Percentiles rank a stretch among this genome's conserved stretches.
Conservation (phyloP, 805 yeast genomes). For the Saccharomycopsis fermentans region DNA sequence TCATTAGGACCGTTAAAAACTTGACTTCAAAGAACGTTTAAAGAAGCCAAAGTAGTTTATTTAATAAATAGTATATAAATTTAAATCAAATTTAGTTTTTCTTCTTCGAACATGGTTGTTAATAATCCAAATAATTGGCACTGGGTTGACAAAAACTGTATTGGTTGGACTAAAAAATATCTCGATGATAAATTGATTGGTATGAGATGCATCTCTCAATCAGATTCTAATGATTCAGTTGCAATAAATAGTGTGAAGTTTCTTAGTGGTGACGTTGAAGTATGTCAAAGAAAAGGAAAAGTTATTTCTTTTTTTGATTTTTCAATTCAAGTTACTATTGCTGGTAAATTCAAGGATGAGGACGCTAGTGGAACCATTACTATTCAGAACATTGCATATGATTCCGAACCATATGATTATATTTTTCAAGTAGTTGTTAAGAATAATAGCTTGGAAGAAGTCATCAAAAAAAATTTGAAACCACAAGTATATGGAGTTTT, state of each 20-base stretch:
- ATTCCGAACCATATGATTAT: slow-evolving; percentile 73
- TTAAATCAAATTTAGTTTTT: too few species aligned
- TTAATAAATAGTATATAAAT: too few species aligned
- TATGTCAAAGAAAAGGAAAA: slow-evolving; percentile 93
- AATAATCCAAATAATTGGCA: slow-evolving; percentile 99
- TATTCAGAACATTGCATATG: slow-evolving; percentile 91
- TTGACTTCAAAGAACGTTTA: too few species aligned
- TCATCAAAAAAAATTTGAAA: slow-evolving; percentile 44
- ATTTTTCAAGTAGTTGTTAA: slow-evolving; percentile 71
- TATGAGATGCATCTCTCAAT: slow-evolving; percentile 21
- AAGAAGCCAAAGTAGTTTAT: too few species aligned
- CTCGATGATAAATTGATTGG: slow-evolving; percentile 54
- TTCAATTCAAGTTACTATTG: slow-evolving; percentile 30
- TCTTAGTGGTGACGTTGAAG: slow-evolving; percentile 94
- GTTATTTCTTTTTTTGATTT: slow-evolving; percentile 85
- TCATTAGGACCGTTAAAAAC: too few species aligned
- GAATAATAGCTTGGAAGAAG: slow-evolving; percentile 40
- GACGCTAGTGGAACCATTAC: slow-evolving; percentile 55
- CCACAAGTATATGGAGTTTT: slow-evolving; percentile 61
- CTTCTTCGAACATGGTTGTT: slow-evolving; percentile 55
- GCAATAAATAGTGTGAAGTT: slow-evolving; percentile 38
- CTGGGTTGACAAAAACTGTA: slow-evolving; percentile 98
- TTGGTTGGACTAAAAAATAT: slow-evolving; percentile 79
- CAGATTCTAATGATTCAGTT: slow-evolving; percentile 24
- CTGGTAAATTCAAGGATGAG: slow-evolving; percentile 19